Evolutionary conservation across 495 filamentous ascomycete species (phyloP).

Genomic region (Letharia lupina): DNA sequence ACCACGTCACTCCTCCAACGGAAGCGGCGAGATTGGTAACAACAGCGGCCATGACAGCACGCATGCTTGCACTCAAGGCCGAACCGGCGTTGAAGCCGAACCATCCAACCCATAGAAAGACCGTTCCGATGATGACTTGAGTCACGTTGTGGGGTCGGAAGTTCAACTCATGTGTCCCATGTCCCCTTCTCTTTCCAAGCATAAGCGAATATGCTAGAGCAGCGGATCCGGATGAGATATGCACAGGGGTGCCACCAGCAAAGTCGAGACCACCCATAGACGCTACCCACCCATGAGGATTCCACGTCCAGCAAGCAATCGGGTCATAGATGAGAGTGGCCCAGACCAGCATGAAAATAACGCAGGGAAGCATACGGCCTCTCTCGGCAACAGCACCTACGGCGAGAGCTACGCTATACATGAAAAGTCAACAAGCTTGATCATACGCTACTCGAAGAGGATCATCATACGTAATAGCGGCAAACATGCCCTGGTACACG

Average conservation of each 20-base stretch:
- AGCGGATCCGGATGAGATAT: slow-evolving; percentile 84
- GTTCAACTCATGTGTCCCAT: slow-evolving; percentile 81
- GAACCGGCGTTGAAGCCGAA: slow-evolving; percentile 97
- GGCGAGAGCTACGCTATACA: slow-evolving; percentile 67
- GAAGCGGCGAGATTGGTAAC: slow-evolving; percentile 48
- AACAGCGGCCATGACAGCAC: slow-evolving; percentile 56
- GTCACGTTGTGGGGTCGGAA: slow-evolving; percentile 98
- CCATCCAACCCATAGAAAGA: slow-evolving; percentile 99
- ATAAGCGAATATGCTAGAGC: slow-evolving; percentile 82
- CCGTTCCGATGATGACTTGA: slow-evolving; percentile 91
- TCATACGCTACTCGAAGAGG: not conserved
- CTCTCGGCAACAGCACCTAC: slow-evolving; percentile 89
- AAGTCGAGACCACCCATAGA: slow-evolving; percentile 86
- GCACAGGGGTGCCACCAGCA: slow-evolving; percentile 91
- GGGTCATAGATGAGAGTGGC: slow-evolving; percentile 89
- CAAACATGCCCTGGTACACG: slow-evolving; percentile 98
- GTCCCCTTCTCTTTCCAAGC: slow-evolving; percentile 75
- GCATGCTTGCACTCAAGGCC: slow-evolving; percentile 81
- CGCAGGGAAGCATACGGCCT: slow-evolving; percentile 86
- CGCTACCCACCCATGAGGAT: slow-evolving; percentile 73
- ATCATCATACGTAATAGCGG: slow-evolving; percentile 69
- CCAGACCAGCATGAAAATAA: slow-evolving; percentile 98
- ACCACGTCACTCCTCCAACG: slow-evolving; percentile 90
- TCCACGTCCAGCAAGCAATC: slow-evolving; percentile 99
- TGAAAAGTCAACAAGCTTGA: not conserved